Evolutionary conservation across 1,284 basidiomycete species (phyloP), one percentile per base, ranked within the genome.

Genomic region (Boletus semigastroideus): DNA sequence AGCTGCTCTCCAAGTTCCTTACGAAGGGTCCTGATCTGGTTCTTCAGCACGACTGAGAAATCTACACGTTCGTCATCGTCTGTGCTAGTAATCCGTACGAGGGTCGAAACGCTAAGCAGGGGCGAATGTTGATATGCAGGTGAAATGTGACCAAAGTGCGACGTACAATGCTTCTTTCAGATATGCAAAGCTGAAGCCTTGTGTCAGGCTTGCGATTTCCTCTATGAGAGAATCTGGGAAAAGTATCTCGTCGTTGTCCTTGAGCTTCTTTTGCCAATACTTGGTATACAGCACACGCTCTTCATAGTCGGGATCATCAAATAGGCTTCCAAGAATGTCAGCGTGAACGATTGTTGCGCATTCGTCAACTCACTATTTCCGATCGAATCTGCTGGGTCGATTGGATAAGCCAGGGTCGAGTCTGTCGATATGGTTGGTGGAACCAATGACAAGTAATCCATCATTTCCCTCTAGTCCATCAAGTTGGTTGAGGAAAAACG

Each of bases 401-500:
- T 74, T 81, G 52, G 86, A 86, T 52, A 93, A 66, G 9, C 84
- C 86, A 16, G 86, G 83, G 60, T 92, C 90, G 45, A 92, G 78
- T 34, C 77, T 74, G 43, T 91, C 87, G 60, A 91, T 84, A 67
- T 92, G 89, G 64, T 93, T 94, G 22, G 91, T 92, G 1, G 90
- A 87, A 14, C 81, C 88, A 57, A 92, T 84, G 62, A 92, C 73
- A 40, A 92, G 77, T 9, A 93, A 59, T 0, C 90, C 90, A 57
- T 92, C 83, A 60, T 92, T 92, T 30, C 83, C 78, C 60, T 83
- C 79, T 27, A 90, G 68, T 2, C 87, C 88, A 58, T 90, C 87
- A 12, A 92, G 73, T 62, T 92, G 86, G 63, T 92, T 92, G 45
- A 94, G 75, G 80, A 93, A 93, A 76, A 88, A 92, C 1, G 87